Evolutionary conservation across 208 protist species (phyloP), one percentile per base, ranked within the genome.

Genomic region (Leishmania tarentolae): DNA sequence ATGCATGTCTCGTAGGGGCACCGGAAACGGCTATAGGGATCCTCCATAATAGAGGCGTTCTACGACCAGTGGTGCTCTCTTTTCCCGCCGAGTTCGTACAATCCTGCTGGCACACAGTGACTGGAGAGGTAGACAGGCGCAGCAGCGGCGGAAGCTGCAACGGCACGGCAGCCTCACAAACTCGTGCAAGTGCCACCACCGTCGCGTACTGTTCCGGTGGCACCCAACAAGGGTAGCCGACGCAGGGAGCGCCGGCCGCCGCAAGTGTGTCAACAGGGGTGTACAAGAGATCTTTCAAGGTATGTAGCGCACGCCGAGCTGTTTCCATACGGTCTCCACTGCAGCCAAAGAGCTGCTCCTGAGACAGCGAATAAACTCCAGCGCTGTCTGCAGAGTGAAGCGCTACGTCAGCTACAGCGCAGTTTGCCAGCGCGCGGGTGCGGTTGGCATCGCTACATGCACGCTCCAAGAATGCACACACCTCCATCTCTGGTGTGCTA

Each of bases 151-250:
- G 90, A 15, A 86, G 63, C 57, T 82, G 83, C 79, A 90, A 79
- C 1, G 91, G 91, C 44, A 96, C 83, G 1, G 93, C 91, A 0
- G 90, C 86, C 66, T 96, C 91, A 72, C 89, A 80, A 19, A 95
- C 76, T 52, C 80, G 61, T 68, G 90, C 84, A 19, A 96, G 81
- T 15, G 90, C 90, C 47, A 87, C 75, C 46, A 87, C 75, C 47
- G 81, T 86, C 40, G 46, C 50, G 9, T 79, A 74, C 28, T 87
- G 66, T 9, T 70, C 44, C 28, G 68, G 40, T 3, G 37, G 75
- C 37, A 82, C 80, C 81, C 81, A 82, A 42, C 80, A 85, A 15
- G 66, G 47, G 31, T 74, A 70, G 53, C 78, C 84, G 31, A 71
- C 57, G 42, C 46, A 80, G 24, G 82, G 82, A 11, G 76, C 35